Conservation (phyloP, 192 early-diverging fungal species). For the Backusella tuberculispora region DNA sequence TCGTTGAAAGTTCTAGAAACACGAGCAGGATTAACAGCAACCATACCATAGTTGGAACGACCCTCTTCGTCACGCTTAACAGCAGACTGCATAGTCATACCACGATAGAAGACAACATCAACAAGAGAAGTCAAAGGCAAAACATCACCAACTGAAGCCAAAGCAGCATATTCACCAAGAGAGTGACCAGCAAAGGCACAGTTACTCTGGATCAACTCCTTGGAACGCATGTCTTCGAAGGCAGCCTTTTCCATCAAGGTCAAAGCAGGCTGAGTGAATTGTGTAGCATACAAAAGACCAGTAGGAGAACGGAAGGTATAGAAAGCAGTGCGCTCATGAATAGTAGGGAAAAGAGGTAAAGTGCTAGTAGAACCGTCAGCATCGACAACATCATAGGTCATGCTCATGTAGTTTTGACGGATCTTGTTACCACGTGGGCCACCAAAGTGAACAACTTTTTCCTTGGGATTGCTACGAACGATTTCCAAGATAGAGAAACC, state of each 20-base stretch:
- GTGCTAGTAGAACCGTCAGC: constrained; percentile 74
- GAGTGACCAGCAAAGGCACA: constrained; percentile 92
- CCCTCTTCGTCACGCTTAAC: constrained; percentile 78
- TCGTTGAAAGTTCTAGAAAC: constrained; percentile 86
- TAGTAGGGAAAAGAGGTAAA: constrained; percentile 86
- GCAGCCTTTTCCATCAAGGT: constrained; percentile 90
- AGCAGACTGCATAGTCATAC: constrained; percentile 97
- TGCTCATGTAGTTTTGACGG: constrained; percentile 80
- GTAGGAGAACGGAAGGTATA: constrained; percentile 86
- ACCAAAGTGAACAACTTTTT: constrained; percentile 88
- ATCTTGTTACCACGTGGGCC: constrained; percentile 82
- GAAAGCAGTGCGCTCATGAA: constrained; percentile 67
- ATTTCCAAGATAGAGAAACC: constrained; percentile 90
- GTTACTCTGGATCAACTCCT: constrained; percentile 84
- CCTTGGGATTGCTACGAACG: constrained; percentile 83
- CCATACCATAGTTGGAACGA: constrained; percentile 94
- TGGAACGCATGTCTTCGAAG: constrained; percentile 87
- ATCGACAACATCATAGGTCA: constrained; percentile 91
- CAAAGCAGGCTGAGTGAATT: constrained; percentile 94
- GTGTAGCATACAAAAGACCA: constrained; percentile 90
- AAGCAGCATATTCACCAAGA: constrained; percentile 93
- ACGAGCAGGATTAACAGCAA: constrained; percentile 90
- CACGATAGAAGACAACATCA: constrained; percentile 95
- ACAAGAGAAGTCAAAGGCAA: constrained; percentile 83
- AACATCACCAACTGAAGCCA: constrained; percentile 87